Evolutionary conservation across 495 filamentous ascomycete genomes (phyloP).

Genomic region (Penicillium daleae): DNA sequence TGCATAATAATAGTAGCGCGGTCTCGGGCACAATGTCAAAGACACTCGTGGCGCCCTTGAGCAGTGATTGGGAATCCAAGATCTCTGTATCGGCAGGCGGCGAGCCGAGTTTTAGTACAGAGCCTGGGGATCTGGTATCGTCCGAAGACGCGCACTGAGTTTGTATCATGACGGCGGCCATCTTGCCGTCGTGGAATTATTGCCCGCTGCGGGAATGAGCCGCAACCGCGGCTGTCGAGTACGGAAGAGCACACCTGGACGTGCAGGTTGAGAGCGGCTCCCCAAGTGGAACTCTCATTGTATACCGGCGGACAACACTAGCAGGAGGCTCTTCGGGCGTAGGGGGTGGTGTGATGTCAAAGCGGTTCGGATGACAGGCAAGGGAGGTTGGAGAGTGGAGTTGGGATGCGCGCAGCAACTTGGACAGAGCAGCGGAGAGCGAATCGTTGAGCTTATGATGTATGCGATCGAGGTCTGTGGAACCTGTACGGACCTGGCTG

Average conservation of each 20-base stretch:
- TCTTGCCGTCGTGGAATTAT: conserved; percentile 29
- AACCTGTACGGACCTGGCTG: conserved; percentile 13
- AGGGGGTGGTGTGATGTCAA: conserved; percentile 8
- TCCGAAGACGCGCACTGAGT: conserved; percentile 11
- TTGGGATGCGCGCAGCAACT: neutral
- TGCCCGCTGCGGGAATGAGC: conserved; percentile 21
- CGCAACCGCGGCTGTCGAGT: conserved; percentile 12
- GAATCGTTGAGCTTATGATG: neutral
- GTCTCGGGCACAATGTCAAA: conserved; percentile 71
- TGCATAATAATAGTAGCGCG: conserved; percentile 78
- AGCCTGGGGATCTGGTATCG: conserved; percentile 14
- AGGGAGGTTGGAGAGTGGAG: neutral
- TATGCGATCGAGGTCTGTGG: conserved; percentile 18
- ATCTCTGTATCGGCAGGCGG: conserved; percentile 20
- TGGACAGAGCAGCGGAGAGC: neutral
- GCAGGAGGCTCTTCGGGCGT: conserved; percentile 5
- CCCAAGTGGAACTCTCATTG: conserved; percentile 41
- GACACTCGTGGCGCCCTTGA: conserved; percentile 52
- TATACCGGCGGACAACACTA: conserved; percentile 28
- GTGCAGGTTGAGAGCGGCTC: conserved; percentile 37
- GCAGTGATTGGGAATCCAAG: conserved; percentile 22
- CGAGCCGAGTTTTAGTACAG: conserved; percentile 23
- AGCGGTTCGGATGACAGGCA: conserved; percentile 7
- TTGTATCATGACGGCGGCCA: conserved; percentile 32
- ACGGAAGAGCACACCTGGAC: conserved; percentile 29